These are phyloP conservation scores for Rheum nobile DNA, from an alignment of 148 eudicot species.

Conservation along the genomic window DNA sequence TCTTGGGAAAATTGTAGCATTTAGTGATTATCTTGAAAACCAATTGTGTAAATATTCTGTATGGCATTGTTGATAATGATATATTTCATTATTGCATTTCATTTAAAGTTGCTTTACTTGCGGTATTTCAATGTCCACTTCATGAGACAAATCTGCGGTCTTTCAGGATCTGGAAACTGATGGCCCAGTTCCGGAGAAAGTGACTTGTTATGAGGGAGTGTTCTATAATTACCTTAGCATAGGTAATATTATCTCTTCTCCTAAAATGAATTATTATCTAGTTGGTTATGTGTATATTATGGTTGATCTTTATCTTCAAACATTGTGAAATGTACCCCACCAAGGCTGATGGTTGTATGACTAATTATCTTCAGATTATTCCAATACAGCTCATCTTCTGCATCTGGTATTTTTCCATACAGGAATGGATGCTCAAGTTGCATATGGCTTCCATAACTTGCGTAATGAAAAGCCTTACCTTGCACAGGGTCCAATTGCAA, in stretches of 20 bases:
- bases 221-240: slow-evolving; percentile 68
- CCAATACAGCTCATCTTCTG: background rate
- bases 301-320: background rate
- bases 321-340: background rate
- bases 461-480: slow-evolving; percentile 88
- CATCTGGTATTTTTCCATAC: slow-evolving; percentile 1
- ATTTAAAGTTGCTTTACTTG: background rate
- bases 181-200: slow-evolving; percentile 37
- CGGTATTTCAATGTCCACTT: background rate
- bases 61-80: background rate
- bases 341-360: background rate
- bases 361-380: background rate
- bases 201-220: slow-evolving; percentile 48
- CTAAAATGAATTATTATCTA: background rate
- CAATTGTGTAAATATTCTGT: background rate
- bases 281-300: background rate
- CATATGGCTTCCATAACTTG: slow-evolving; percentile 81
- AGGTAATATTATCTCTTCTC: slow-evolving; percentile 22
- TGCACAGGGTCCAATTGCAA: slow-evolving; percentile 85
- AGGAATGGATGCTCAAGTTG: slow-evolving; percentile 98
- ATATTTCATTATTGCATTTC: background rate
- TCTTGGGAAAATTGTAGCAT: background rate
- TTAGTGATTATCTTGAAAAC: background rate
- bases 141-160: background rate
- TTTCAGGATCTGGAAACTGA: slow-evolving; percentile 37